Conservation (phyloP, 345 rosid genomes). For the Eucalyptus sp. region DNA sequence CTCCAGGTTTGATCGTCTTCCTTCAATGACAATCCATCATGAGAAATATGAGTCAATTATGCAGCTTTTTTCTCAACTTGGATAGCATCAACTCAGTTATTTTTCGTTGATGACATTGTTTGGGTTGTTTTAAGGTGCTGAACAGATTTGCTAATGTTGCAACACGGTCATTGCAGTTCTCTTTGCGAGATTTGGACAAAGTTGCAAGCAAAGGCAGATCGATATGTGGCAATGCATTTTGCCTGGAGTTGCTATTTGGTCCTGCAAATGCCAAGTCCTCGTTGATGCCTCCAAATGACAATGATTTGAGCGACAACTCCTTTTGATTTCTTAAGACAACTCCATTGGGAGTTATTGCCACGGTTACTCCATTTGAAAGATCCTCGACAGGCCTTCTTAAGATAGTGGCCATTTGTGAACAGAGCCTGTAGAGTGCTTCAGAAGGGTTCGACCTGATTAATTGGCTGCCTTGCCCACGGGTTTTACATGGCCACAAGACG, state of each 20-base stretch:
- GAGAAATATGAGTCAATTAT: background rate
- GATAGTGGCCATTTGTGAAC: background rate
- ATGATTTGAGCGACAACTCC: background rate
- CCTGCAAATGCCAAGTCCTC: conserved; percentile 46
- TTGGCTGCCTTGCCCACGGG: background rate
- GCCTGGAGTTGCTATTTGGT: conserved; percentile 77
- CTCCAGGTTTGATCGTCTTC: background rate
- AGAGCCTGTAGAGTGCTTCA: background rate
- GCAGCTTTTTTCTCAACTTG: background rate
- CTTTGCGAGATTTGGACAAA: conserved; percentile 61
- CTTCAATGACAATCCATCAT: background rate
- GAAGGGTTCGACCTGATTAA: background rate
- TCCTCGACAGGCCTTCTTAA: background rate
- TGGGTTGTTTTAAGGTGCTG: background rate
- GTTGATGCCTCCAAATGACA: background rate
- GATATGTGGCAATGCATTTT: conserved; percentile 64
- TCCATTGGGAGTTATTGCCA: background rate
- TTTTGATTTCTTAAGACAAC: background rate
- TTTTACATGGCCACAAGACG: background rate
- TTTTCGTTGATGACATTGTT: background rate
- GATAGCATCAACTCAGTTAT: background rate
- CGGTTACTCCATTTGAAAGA: background rate
- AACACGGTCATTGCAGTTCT: conserved; percentile 25
- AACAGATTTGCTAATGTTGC: background rate
- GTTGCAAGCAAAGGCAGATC: conserved; percentile 63